Percentiles rank a stretch among this genome's conserved stretches.
Evolutionary conservation across 768 basidiomycete genomes (phyloP).

Genomic region (Boletus rubropictus): DNA sequence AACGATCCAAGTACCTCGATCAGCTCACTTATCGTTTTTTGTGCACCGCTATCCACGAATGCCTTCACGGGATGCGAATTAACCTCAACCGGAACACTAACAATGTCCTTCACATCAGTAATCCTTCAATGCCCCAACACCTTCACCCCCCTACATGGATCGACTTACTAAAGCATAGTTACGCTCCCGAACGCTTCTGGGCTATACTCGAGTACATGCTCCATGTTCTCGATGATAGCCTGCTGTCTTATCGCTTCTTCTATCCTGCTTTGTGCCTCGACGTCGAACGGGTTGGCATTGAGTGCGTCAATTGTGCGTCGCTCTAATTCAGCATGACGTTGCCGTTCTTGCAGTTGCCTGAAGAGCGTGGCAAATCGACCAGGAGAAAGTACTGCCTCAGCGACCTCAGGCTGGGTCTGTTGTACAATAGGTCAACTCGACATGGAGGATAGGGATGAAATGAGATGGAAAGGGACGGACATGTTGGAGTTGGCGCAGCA

Average conservation of each 20-base stretch:
- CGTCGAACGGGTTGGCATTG: constrained; percentile 84
- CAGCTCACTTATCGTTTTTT: constrained; percentile 86
- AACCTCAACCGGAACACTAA: constrained; percentile 84
- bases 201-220: constrained; percentile 88
- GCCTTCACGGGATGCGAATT: constrained; percentile 89
- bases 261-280: constrained; percentile 89
- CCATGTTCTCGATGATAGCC: constrained; percentile 86
- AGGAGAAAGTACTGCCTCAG: constrained; percentile 56
- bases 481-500: constrained; percentile 69
- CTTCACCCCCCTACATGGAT: background rate
- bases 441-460: background rate
- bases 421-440: background rate
- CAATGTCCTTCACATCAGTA: constrained; percentile 9
- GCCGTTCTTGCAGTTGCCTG: constrained; percentile 53
- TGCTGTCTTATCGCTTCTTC: constrained; percentile 90
- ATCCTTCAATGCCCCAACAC: constrained; percentile 1
- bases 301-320: constrained; percentile 59
- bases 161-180: constrained; percentile 89
- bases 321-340: constrained; percentile 46
- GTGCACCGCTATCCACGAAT: constrained; percentile 97
- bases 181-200: constrained; percentile 94
- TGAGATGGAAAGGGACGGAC: constrained; percentile 32
- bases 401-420: constrained; percentile 80
- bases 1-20: background rate
- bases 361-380: constrained; percentile 71